Evolutionary conservation across 257 asterid species (phyloP).

Genomic region (Salvia splendens): DNA sequence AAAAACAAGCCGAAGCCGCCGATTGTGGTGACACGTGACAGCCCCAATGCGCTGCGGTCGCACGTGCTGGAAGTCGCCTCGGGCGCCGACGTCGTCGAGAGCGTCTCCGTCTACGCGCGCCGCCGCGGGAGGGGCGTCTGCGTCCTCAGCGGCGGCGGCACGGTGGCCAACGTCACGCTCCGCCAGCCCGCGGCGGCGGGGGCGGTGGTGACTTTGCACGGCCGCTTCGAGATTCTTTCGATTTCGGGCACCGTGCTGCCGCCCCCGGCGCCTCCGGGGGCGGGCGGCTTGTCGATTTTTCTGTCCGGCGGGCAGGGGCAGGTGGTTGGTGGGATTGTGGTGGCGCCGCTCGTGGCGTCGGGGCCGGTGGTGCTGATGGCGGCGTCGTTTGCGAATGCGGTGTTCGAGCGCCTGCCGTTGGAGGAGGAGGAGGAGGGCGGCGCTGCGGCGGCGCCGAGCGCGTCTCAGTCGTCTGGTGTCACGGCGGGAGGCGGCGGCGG

Average conservation of each 20-base stretch:
- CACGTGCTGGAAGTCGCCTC: conserved; percentile 60
- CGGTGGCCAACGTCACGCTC: conserved; percentile 56
- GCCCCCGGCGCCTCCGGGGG: conserved; percentile 84
- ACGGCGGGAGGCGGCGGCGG: conserved; percentile 65
- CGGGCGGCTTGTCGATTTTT: conserved; percentile 63
- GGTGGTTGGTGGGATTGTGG: conserved; percentile 70
- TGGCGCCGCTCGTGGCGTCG: conserved; percentile 61
- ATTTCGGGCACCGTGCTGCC: conserved; percentile 74
- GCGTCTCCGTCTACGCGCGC: conserved; percentile 52
- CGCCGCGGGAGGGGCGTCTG: conserved; percentile 71
- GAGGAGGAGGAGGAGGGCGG: conserved; percentile 56
- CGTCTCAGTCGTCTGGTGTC: conserved; percentile 62
- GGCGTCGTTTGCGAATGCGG: conserved; percentile 70
- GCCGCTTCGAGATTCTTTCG: conserved; percentile 63
- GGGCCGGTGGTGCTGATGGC: conserved; percentile 72
- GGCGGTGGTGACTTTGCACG: conserved; percentile 61
- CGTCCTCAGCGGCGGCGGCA: conserved; percentile 64
- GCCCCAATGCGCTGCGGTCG: conserved; percentile 66
- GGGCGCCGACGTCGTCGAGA: conserved; percentile 56
- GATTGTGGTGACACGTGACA: conserved; percentile 57
- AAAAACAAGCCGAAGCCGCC: conserved; percentile 80
- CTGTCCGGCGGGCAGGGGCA: conserved; percentile 73
- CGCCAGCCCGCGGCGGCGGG: conserved; percentile 62
- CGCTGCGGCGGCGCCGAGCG: conserved; percentile 46
- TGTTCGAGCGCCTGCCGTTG: conserved; percentile 61